Conservation (phyloP, 352 stramenopile species). For the Blastocystis sp. region DNA sequence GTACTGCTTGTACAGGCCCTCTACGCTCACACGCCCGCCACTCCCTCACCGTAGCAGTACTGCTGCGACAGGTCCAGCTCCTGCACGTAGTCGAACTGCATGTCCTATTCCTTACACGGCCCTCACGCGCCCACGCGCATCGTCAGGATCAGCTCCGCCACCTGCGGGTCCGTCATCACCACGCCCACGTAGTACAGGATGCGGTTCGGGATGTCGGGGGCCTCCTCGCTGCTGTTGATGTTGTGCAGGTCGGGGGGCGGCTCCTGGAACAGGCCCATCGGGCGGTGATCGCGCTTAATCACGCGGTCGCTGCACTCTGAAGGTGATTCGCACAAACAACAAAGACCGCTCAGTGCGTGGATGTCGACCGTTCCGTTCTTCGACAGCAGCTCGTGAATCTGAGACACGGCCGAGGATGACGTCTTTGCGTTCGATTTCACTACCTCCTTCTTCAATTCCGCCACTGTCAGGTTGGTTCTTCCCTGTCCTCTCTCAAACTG, state of each 20-base stretch:
- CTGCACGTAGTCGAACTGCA: slow-evolving; percentile 22
- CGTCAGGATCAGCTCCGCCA: slow-evolving; percentile 23
- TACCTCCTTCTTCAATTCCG: slow-evolving; percentile 35
- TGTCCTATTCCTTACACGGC: slow-evolving; percentile 5
- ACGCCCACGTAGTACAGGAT: slow-evolving; percentile 47
- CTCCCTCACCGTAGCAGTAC: neutral
- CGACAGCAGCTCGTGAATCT: slow-evolving; percentile 24
- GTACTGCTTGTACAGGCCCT: slow-evolving; percentile 22
- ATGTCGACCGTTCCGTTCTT: slow-evolving; percentile 50
- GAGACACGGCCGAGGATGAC: neutral
- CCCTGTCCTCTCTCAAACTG: slow-evolving; percentile 33
- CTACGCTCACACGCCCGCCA: neutral
- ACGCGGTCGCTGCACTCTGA: slow-evolving; percentile 34
- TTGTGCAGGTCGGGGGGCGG: slow-evolving; percentile 49
- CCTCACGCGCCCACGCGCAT: neutral
- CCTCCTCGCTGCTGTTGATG: slow-evolving; percentile 25
- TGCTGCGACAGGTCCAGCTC: slow-evolving; percentile 58
- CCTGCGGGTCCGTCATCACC: slow-evolving; percentile 45
- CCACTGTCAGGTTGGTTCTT: slow-evolving; percentile 5
- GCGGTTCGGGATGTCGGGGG: slow-evolving; percentile 15
- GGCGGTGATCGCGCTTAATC: slow-evolving; percentile 24
- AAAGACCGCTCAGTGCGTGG: slow-evolving; percentile 38
- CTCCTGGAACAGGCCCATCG: slow-evolving; percentile 46
- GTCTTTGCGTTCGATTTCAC: neutral
- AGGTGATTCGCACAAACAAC: neutral